Percentiles rank a stretch among this genome's conserved stretches.
These are phyloP conservation scores for Xylariaceae sp. DNA, from an alignment of 2,329 filamentous ascomycete genomes.

Conservation along the genomic window DNA sequence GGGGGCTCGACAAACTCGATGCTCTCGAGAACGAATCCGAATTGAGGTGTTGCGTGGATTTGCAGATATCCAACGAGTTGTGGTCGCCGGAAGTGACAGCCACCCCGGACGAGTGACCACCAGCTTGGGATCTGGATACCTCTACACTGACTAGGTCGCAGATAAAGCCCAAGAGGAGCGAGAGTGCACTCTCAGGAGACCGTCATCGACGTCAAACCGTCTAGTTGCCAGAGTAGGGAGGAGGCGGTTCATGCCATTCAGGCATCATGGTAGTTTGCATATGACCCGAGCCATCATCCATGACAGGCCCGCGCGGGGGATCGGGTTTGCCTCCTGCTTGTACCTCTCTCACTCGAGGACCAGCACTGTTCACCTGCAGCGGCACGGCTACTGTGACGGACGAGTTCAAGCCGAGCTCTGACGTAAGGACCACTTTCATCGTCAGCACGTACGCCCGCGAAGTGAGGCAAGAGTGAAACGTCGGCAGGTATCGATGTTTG, in stretches of 20 bases:
- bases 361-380: constrained; percentile 44
- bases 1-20: neutral
- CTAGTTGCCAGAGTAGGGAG: neutral
- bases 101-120: neutral
- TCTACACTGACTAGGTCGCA: neutral
- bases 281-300: constrained; percentile 37
- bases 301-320: constrained; percentile 34
- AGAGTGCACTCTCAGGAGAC: neutral
- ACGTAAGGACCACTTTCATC: constrained; percentile 36
- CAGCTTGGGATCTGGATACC: neutral
- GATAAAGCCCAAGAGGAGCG: neutral
- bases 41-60: too few relatives aligned
- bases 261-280: constrained; percentile 40
- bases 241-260: constrained; percentile 25
- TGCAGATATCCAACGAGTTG: too few relatives aligned
- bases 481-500: constrained; percentile 49
- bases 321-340: constrained; percentile 25
- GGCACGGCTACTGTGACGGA: constrained; percentile 44
- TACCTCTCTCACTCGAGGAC: constrained; percentile 20
- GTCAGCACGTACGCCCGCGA: constrained; percentile 51
- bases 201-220: neutral
- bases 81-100: neutral
- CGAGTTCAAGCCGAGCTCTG: constrained; percentile 34
- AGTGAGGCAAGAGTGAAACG: constrained; percentile 54
- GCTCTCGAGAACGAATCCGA: too few relatives aligned